A percentile compares a stretch with the other conserved stretches of the same genome.
Evolutionary conservation across 805 yeast genomes (phyloP).

Genomic region (Spathaspora hagerdaliae): DNA sequence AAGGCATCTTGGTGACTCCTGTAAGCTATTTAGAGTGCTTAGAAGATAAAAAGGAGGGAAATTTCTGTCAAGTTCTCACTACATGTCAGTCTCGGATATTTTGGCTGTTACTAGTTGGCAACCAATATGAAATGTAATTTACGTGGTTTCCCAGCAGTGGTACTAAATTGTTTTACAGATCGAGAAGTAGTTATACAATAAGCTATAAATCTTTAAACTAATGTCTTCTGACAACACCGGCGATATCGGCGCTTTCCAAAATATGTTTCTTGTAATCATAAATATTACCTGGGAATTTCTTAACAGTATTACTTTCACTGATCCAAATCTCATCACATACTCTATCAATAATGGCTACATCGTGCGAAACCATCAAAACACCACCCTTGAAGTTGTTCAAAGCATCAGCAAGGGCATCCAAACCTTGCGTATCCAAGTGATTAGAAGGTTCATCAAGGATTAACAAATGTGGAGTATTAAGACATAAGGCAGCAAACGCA

Average conservation of each 20-base stretch:
- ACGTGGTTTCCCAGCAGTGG: no score
- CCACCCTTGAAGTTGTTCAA: conserved; percentile 89
- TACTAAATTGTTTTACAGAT: no score
- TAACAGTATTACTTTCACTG: conserved; percentile 80
- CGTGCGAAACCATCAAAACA: conserved; percentile 96
- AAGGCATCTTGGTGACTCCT: no score
- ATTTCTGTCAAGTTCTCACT: no score
- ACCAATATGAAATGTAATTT: no score
- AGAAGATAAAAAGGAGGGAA: no score
- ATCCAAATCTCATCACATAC: conserved; percentile 97
- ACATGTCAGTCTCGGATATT: no score
- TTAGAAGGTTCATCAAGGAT: conserved; percentile 97
- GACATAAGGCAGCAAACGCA: conserved; percentile 93
- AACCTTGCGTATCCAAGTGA: conserved; percentile 96
- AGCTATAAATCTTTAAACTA: conserved; percentile 17
- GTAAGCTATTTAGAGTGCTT: no score
- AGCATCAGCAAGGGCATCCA: conserved; percentile 93
- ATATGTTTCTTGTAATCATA: conserved; percentile 88
- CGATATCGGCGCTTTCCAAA: conserved; percentile 66
- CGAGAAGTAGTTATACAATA: no score
- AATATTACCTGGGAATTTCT: conserved; percentile 75
- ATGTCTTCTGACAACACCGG: conserved; percentile 91
- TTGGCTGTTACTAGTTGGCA: no score
- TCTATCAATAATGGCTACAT: conserved; percentile 81
- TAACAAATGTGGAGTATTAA: conserved; percentile 85